A percentile compares a stretch with the other conserved stretches of the same genome.
phyloP scores from a whole-genome alignment of 2,329 filamentous ascomycete genomes.

The Dactylella cylindrospora region DNA sequence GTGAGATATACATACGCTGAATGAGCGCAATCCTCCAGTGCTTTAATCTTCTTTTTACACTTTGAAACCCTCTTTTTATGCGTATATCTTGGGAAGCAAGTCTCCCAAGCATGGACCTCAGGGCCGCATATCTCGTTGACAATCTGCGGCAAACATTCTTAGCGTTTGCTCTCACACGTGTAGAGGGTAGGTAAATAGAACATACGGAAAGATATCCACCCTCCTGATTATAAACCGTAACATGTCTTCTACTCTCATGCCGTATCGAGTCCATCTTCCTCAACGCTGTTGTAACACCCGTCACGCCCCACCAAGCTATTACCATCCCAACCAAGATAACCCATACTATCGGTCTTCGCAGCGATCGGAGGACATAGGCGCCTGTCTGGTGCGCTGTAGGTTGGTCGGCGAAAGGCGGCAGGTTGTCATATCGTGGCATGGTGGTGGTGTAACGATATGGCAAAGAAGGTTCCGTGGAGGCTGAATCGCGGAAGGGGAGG shows the following conservation, averaged over 20 bases:
- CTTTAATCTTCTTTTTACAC: conserved; percentile 28
- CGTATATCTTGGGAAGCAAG: conserved; percentile 31
- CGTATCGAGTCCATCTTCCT: conserved; percentile 30
- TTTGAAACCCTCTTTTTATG: conserved; percentile 37
- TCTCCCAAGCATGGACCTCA: conserved; percentile 28
- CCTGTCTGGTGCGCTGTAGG: conserved; percentile 31
- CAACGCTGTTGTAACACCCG: conserved; percentile 34
- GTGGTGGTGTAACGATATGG: too few relatives aligned
- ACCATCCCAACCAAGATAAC: conserved; percentile 36
- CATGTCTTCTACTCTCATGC: conserved; percentile 20
- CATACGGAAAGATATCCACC: conserved; percentile 5
- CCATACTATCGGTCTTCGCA: conserved; percentile 40
- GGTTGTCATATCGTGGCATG: too few relatives aligned
- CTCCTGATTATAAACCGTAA: conserved; percentile 23
- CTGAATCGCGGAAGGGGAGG: too few relatives aligned
- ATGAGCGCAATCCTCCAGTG: conserved; percentile 29
- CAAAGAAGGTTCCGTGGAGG: too few relatives aligned
- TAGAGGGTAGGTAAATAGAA: too few relatives aligned
- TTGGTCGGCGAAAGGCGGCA: conserved; percentile 28
- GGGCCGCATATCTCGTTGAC: conserved; percentile 26
- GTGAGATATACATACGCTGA: conserved; percentile 20
- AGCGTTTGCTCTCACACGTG: too few relatives aligned
- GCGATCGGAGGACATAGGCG: conserved; percentile 27
- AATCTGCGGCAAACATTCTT: too few relatives aligned
- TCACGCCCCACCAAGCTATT: conserved; percentile 36